These are phyloP conservation scores for Westerdykella aurantiaca DNA, from an alignment of 2,329 filamentous ascomycete species.

Conservation along the genomic window DNA sequence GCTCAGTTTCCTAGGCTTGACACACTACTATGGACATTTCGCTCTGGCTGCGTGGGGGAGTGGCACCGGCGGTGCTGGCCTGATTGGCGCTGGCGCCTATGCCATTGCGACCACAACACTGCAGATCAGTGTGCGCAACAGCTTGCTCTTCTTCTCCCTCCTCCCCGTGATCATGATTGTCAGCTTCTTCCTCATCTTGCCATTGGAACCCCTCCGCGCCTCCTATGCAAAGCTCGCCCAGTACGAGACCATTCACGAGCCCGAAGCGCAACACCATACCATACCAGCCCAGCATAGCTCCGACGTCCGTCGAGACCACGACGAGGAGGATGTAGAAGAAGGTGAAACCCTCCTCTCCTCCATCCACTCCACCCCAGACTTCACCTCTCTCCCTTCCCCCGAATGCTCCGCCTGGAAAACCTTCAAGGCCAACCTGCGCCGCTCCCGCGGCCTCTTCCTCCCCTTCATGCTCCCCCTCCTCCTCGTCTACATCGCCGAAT, in stretches of 20 bases:
- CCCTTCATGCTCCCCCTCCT: conserved; percentile 84
- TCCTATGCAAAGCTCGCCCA: conserved; percentile 30
- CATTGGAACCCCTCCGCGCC: conserved; percentile 57
- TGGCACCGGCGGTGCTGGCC: conserved; percentile 81
- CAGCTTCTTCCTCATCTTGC: conserved; percentile 79
- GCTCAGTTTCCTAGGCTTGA: conserved; percentile 82
- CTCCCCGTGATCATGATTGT: conserved; percentile 76
- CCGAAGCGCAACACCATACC: too few relatives aligned
- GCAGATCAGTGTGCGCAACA: conserved; percentile 66
- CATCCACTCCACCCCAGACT: conserved; percentile 26
- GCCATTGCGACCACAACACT: conserved; percentile 77
- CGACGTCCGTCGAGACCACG: neutral
- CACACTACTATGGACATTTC: conserved; percentile 85
- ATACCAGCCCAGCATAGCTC: too few relatives aligned
- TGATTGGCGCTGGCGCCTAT: conserved; percentile 84
- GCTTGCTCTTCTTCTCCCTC: conserved; percentile 70
- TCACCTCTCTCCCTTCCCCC: conserved; percentile 12
- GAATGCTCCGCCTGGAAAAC: conserved; percentile 15
- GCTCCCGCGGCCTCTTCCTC: conserved; percentile 65
- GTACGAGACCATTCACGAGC: conserved; percentile 14
- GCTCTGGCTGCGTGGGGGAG: conserved; percentile 88
- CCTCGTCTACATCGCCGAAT: conserved; percentile 91
- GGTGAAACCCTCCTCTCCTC: conserved; percentile 24
- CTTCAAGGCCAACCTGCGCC: conserved; percentile 53
- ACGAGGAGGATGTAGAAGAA: conserved; percentile 11